A percentile compares a stretch with the other conserved stretches of the same genome.
Evolutionary conservation across 257 asterid species (phyloP).

Genomic region (Nicotiana noctiflora): DNA sequence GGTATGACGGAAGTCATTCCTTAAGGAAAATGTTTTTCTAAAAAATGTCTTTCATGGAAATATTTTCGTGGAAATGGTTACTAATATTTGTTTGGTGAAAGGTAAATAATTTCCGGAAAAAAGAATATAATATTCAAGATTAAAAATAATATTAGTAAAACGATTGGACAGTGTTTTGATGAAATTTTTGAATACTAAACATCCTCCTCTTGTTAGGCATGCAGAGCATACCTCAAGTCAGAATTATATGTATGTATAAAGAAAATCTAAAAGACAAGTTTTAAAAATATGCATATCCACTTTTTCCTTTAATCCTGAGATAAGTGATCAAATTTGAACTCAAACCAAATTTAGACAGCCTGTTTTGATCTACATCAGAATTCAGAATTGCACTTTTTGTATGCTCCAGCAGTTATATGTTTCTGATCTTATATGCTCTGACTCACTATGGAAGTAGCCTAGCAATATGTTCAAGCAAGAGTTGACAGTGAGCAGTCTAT

Average conservation of each 20-base stretch:
- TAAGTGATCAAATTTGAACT: no score
- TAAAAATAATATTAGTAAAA: no score
- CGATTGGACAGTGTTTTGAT: background rate
- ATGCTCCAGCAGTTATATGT: background rate
- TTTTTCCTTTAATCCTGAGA: background rate
- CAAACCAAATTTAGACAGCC: background rate
- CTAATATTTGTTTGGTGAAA: no score
- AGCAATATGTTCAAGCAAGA: background rate
- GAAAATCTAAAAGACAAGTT: background rate
- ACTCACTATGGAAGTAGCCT: background rate
- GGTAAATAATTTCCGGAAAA: no score
- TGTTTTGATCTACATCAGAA: background rate
- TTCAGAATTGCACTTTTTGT: background rate
- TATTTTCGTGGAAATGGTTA: no score
- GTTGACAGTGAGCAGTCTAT: background rate
- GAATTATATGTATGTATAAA: background rate
- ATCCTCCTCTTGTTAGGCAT: background rate
- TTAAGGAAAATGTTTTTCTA: no score
- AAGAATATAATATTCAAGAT: no score
- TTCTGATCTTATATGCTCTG: background rate
- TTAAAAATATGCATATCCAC: background rate
- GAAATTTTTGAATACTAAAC: background rate
- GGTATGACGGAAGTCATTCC: no score
- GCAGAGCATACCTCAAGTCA: background rate
- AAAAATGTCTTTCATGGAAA: no score